Percentiles rank a stretch among this genome's conserved stretches.
Conservation (phyloP, 257 asterid genomes). For the Solanum pennellii region DNA sequence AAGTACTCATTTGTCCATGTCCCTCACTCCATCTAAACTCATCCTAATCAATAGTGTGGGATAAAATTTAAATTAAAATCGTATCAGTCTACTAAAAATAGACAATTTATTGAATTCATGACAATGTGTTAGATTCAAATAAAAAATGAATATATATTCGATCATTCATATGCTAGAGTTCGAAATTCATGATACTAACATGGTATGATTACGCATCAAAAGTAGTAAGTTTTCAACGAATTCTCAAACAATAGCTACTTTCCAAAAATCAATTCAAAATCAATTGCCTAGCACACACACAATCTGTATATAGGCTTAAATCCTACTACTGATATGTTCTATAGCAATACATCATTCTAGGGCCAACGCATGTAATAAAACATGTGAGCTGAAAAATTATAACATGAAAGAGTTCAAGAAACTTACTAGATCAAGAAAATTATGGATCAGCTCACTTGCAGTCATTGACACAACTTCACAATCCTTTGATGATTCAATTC, state of each 20-base stretch:
- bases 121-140: not conserved
- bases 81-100: not conserved
- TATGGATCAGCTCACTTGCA: constrained; percentile 35
- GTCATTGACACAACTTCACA: constrained; percentile 39
- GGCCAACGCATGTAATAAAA: not conserved
- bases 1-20: not conserved
- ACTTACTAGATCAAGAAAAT: constrained; percentile 44
- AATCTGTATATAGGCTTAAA: not conserved
- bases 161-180: not conserved
- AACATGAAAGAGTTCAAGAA: not conserved
- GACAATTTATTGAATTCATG: not conserved
- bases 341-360: too few species aligned
- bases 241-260: not conserved
- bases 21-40: not conserved
- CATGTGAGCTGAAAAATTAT: not conserved
- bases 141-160: not conserved
- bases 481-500: constrained; percentile 61
- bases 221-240: not conserved
- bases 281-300: not conserved
- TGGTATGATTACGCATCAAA: not conserved
- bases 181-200: not conserved
- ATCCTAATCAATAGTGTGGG: not conserved
- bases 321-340: too few species aligned
- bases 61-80: not conserved
- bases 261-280: not conserved